phyloP scores from a whole-genome alignment of 2,329 filamentous ascomycete species.

The Drechslera avenae region DNA sequence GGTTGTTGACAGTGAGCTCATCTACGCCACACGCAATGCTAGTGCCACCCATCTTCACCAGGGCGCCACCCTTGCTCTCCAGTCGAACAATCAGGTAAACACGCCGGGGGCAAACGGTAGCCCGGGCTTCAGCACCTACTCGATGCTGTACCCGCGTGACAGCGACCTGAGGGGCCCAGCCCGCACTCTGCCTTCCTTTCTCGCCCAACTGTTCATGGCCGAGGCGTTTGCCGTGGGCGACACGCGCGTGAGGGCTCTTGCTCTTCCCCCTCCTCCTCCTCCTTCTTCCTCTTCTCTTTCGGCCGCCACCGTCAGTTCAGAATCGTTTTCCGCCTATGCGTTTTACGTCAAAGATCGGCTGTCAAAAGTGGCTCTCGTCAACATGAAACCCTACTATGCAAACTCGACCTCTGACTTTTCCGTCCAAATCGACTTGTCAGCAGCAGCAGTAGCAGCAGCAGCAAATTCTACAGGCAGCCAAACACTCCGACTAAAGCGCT shows the following conservation, averaged over 20 bases:
- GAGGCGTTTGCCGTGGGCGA: conserved; percentile 6
- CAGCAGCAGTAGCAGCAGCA: neutral
- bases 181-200: conserved; percentile 11
- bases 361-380: conserved; percentile 12
- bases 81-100: conserved; percentile 17
- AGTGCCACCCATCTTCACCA: conserved; percentile 9
- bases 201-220: conserved; percentile 15
- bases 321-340: conserved; percentile 14
- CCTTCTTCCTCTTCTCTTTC: too few relatives aligned
- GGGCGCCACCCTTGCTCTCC: conserved; percentile 15
- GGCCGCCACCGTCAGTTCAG: neutral
- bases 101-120: conserved; percentile 13
- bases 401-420: conserved; percentile 5
- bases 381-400: conserved; percentile 16
- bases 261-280: too few relatives aligned
- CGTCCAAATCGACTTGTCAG: neutral
- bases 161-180: conserved; percentile 13
- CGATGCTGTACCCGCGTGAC: conserved; percentile 15
- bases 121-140: conserved; percentile 16
- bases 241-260: conserved; percentile 3
- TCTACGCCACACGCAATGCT: conserved; percentile 16
- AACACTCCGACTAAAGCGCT: neutral
- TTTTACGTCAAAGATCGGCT: conserved; percentile 12
- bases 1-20: conserved; percentile 16
- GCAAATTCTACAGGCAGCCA: neutral